Percentiles rank a stretch among this genome's conserved stretches.
These are phyloP conservation scores for Fusarium sterilihyphosum DNA, from an alignment of 2,329 filamentous ascomycete species.

Conservation along the genomic window DNA sequence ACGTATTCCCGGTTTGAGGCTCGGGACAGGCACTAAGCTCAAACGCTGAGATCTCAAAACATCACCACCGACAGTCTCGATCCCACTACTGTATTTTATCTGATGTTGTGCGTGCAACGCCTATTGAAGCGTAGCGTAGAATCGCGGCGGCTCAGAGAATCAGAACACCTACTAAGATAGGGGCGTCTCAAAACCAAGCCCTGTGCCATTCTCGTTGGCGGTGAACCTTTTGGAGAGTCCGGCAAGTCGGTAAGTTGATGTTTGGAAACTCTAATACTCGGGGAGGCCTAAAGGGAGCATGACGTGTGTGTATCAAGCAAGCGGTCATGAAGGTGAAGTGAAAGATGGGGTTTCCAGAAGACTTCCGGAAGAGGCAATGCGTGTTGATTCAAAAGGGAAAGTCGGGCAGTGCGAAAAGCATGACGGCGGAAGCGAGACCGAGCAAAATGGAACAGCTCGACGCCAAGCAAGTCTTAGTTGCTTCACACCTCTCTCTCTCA, in stretches of 20 bases:
- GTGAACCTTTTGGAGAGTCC: constrained; percentile 21
- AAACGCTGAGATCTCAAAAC: constrained; percentile 27
- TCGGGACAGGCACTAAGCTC: neutral
- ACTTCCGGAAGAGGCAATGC: constrained; percentile 35
- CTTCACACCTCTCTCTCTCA: constrained; percentile 3
- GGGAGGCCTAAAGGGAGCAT: constrained; percentile 11
- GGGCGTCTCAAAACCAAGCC: constrained; percentile 8
- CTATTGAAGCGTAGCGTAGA: neutral
- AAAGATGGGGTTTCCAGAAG: constrained; percentile 34
- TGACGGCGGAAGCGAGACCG: constrained; percentile 7
- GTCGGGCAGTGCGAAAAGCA: constrained; percentile 6
- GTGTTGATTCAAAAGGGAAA: constrained; percentile 8
- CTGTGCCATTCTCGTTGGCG: constrained; percentile 32
- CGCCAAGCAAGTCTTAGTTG: constrained; percentile 25
- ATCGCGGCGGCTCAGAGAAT: neutral
- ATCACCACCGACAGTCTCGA: constrained; percentile 19
- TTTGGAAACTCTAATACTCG: constrained; percentile 28
- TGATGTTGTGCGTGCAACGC: constrained; percentile 11
- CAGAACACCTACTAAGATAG: neutral
- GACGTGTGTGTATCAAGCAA: neutral
- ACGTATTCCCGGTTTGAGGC: neutral
- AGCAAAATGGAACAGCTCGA: constrained; percentile 21
- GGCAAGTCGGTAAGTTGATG: constrained; percentile 38
- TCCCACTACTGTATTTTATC: neutral
- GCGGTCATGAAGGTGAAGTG: neutral